Evolutionary conservation across 805 yeast genomes (phyloP), one percentile per base, ranked within the genome.

Genomic region (Groenewaldozyma salmanticensis): DNA sequence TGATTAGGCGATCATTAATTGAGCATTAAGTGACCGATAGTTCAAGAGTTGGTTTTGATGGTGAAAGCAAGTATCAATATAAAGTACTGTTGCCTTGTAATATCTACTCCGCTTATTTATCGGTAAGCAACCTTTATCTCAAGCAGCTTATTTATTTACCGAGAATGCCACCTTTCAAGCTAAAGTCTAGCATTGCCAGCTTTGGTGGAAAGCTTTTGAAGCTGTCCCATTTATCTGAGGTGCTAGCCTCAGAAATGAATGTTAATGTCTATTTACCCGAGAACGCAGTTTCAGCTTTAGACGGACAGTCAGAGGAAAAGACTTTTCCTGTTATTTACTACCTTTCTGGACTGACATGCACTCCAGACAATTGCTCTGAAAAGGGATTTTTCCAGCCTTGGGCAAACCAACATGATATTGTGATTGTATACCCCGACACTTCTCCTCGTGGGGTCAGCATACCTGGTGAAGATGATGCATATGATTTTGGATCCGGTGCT

Each of bases 401-500:
- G 57, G 95, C 94, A 5, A 75, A 79, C 49, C 72, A 81, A 55
- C 76, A 77, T 54, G 94, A 94, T 3, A 79, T 90, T 59, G 95
- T 94, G 0, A 64, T 90, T 15, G 86, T 90, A 1, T 88, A 82
- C 61, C 97, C 98, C 16, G 98, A 90, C 62, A 92, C 98, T 3
- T 88, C 97, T 5, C 97, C 98, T 41, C 75, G 97, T 50, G 95
- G 94, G 13, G 77, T 80, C 11, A 69, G 68, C 37, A 68, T 80
- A 44, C 77, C 73, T 24, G 94, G 94, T n/a, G 92, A 81, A 57
- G 77, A 78, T 53, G 94, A 81, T 44, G 60, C 75, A 15, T 92
- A 81, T 77, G 96, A 87, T 59, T 84, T 90, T 57, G 98, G 98
- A 19, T 69, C 87, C 1, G 95, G 94, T 32, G 98, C 98, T 27